These are phyloP conservation scores for Phytopythium boreale DNA, from an alignment of 352 stramenopile species.

Conservation along the genomic window DNA sequence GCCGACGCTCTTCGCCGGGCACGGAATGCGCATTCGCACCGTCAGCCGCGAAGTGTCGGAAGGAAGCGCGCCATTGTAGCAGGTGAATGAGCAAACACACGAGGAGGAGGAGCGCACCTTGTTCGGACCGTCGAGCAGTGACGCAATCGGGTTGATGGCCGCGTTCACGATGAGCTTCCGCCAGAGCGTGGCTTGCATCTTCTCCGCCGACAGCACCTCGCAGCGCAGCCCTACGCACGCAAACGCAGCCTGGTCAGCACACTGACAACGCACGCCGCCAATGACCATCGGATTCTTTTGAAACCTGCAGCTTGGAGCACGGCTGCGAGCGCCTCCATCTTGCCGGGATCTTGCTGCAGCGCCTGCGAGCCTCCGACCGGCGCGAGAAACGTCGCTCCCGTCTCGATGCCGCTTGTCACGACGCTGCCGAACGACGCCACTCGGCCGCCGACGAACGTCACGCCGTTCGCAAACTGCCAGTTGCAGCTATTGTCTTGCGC, in stretches of 20 bases:
- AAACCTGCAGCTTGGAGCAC: slow-evolving; percentile 41
- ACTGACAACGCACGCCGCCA: neutral
- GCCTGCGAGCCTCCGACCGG: slow-evolving; percentile 14
- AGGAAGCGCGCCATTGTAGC: neutral
- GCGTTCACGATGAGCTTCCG: slow-evolving; percentile 81
- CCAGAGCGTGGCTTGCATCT: slow-evolving; percentile 71
- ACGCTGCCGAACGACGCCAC: slow-evolving; percentile 38
- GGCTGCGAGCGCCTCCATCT: slow-evolving; percentile 24
- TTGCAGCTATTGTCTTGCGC: neutral
- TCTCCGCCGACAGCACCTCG: slow-evolving; percentile 27
- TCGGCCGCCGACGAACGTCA: slow-evolving; percentile 66
- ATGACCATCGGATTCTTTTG: neutral
- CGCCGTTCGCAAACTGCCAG: slow-evolving; percentile 54
- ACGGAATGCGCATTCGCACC: neutral
- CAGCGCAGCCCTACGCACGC: slow-evolving; percentile 35
- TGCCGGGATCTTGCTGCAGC: slow-evolving; percentile 3
- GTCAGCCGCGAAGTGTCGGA: neutral
- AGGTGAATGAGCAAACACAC: neutral
- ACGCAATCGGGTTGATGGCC: slow-evolving; percentile 71
- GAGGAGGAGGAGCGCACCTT: slow-evolving; percentile 18
- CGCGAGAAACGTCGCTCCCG: slow-evolving; percentile 48
- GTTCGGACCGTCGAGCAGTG: slow-evolving; percentile 57
- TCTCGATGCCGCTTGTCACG: slow-evolving; percentile 41
- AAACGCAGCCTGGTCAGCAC: neutral
- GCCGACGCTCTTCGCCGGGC: slow-evolving; percentile 28